Evolutionary conservation across 768 basidiomycete genomes (phyloP).

Genomic region (Lactifluus hygrophoroides): DNA sequence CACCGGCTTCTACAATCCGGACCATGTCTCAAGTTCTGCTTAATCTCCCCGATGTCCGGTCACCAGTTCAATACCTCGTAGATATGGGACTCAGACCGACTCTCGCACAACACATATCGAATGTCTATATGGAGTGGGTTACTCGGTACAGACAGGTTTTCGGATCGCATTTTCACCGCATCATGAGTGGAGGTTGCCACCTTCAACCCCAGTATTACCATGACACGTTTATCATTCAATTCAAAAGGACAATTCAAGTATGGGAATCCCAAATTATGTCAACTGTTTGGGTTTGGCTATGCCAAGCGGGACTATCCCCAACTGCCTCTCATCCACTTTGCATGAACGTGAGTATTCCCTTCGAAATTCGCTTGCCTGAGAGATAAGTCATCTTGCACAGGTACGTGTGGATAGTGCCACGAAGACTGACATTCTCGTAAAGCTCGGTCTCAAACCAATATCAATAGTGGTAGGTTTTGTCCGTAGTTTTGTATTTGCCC

Average conservation of each 20-base stretch:
- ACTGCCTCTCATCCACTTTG: no score
- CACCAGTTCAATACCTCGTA: not conserved
- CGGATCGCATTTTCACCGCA: not conserved
- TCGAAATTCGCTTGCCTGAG: no score
- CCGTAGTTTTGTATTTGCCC: not conserved
- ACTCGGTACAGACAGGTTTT: not conserved
- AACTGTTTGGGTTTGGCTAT: not conserved
- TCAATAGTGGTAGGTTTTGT: not conserved
- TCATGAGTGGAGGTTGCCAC: not conserved
- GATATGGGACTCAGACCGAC: not conserved
- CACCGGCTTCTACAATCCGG: not conserved
- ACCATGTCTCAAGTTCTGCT: not conserved
- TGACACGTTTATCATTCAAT: not conserved
- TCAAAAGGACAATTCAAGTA: not conserved
- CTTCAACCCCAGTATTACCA: not conserved
- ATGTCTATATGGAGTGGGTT: not conserved
- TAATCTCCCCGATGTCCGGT: not conserved
- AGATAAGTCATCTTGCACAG: not conserved
- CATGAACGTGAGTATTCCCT: not conserved
- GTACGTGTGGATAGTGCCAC: not conserved
- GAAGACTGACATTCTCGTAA: not conserved
- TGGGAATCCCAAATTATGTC: not conserved
- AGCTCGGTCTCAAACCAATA: not conserved
- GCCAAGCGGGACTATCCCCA: not conserved
- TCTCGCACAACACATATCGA: not conserved